Conservation (phyloP, 352 stramenopile species). For the Phytophthora cactorum region DNA sequence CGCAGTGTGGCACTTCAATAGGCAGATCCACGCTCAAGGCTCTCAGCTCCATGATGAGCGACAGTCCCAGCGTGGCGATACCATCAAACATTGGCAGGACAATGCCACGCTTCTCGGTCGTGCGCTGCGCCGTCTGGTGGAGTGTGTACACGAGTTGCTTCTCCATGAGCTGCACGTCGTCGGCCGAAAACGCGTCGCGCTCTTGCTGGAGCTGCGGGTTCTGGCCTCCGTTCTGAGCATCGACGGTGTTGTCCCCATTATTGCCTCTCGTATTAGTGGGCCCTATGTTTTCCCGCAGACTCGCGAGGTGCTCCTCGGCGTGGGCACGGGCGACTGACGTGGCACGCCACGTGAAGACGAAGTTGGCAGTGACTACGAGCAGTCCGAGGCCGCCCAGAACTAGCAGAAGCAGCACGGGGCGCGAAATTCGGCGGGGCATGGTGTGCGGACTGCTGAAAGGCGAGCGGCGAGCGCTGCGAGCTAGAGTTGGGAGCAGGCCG, state of each 20-base stretch:
- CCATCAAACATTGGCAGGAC: constrained; percentile 63
- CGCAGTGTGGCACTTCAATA: constrained; percentile 70
- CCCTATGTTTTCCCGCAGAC: constrained; percentile 9
- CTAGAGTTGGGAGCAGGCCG: constrained; percentile 29
- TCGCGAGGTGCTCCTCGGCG: constrained; percentile 24
- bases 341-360: constrained; percentile 40
- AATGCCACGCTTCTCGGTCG: constrained; percentile 52
- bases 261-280: not conserved
- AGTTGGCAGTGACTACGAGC: constrained; percentile 34
- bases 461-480: constrained; percentile 21
- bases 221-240: constrained; percentile 6
- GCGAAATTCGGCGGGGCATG: constrained; percentile 23
- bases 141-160: constrained; percentile 45
- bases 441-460: constrained; percentile 31
- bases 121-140: constrained; percentile 34
- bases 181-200: constrained; percentile 15
- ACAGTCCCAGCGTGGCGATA: constrained; percentile 56
- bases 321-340: constrained; percentile 13
- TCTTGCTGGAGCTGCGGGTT: constrained; percentile 10
- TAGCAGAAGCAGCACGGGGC: constrained; percentile 23
- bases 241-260: not conserved
- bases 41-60: constrained; percentile 65
- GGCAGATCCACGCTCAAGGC: constrained; percentile 52
- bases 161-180: constrained; percentile 34
- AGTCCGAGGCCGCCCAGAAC: constrained; percentile 29